These are phyloP conservation scores for Acephala macrosclerotiorum DNA, from an alignment of 2,329 filamentous ascomycete species.

Conservation along the genomic window DNA sequence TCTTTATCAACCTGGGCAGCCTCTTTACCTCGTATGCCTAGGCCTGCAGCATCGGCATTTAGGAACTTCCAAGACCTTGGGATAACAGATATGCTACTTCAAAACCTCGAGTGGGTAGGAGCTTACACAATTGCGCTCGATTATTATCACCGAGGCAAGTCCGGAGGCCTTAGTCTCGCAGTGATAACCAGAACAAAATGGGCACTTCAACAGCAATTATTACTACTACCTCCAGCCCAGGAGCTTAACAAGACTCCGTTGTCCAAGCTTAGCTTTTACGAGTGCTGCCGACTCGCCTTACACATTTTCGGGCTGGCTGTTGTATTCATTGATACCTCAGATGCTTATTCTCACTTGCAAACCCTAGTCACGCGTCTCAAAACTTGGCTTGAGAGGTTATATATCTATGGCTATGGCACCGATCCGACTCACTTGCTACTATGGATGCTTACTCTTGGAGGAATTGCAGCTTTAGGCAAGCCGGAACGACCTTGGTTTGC, in stretches of 20 bases:
- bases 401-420: neutral
- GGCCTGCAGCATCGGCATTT: constrained; percentile 6
- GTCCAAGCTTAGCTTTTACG: neutral
- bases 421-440: neutral
- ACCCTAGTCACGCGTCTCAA: neutral
- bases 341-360: constrained; percentile 9
- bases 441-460: constrained; percentile 17
- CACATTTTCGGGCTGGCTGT: constrained; percentile 17
- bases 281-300: constrained; percentile 9
- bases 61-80: constrained; percentile 1
- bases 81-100: constrained; percentile 2
- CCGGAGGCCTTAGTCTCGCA: constrained; percentile 6
- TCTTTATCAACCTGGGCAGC: neutral
- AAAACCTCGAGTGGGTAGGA: constrained; percentile 7
- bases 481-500: constrained; percentile 19
- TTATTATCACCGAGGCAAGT: constrained; percentile 8
- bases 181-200: constrained; percentile 12
- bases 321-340: constrained; percentile 13
- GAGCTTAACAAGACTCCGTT: neutral
- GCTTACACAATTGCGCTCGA: constrained; percentile 6
- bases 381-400: neutral
- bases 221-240: constrained; percentile 7
- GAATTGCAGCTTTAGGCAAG: constrained; percentile 18
- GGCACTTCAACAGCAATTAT: constrained; percentile 4
- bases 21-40: neutral